Percentiles rank a stretch among this genome's conserved stretches.
phyloP scores from a whole-genome alignment of 139 green algal species.

The Coelastrella sp. region DNA sequence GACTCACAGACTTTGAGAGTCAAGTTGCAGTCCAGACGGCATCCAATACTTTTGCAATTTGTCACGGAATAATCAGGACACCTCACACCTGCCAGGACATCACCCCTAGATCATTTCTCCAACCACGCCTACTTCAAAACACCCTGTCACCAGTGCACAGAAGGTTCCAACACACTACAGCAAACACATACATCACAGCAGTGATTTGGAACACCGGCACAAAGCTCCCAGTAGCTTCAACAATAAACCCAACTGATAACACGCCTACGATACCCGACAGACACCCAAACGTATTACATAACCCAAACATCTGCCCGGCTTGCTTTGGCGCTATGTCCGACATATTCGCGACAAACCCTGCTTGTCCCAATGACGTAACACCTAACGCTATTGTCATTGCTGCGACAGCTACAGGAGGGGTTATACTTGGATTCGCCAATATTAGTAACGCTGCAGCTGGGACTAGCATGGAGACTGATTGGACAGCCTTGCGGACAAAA shows the following conservation, averaged over 20 bases:
- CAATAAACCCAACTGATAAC: constrained; percentile 80
- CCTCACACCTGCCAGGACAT: no score
- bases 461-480: constrained; percentile 85
- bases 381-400: constrained; percentile 85
- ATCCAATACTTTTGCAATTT: no score
- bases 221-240: constrained; percentile 84
- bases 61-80: no score
- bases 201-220: constrained; percentile 85
- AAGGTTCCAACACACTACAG: constrained; percentile 76
- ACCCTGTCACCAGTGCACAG: constrained; percentile 69
- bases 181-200: constrained; percentile 82
- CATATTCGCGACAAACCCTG: constrained; percentile 92
- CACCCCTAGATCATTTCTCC: no score
- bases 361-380: constrained; percentile 84
- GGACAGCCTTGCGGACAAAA: constrained; percentile 76
- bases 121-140: constrained; percentile 6
- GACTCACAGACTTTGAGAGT: no score
- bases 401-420: constrained; percentile 56
- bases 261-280: constrained; percentile 84
- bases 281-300: constrained; percentile 93
- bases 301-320: constrained; percentile 86
- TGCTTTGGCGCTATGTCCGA: constrained; percentile 85
- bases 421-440: constrained; percentile 57
- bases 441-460: constrained; percentile 81
- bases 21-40: no score